A percentile compares a stretch with the other conserved stretches of the same genome.
Evolutionary conservation across 352 stramenopile species (phyloP).

Genomic region (Globisporangium canariense): DNA sequence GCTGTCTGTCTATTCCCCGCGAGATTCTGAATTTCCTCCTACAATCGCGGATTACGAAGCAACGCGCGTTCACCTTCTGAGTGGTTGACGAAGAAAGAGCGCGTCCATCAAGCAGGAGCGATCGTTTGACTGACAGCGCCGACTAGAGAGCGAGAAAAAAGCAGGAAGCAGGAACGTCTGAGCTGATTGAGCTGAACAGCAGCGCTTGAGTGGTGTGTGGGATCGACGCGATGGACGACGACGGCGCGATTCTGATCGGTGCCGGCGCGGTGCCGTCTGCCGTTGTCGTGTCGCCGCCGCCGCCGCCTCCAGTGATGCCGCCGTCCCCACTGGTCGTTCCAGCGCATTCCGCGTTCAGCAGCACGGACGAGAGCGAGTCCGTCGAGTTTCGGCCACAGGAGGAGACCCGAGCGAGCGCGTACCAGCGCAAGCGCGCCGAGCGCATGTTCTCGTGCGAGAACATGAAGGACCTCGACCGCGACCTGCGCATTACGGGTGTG

Average conservation of each 20-base stretch:
- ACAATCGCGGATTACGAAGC: neutral
- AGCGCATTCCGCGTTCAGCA: neutral
- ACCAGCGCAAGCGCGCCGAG: slow-evolving; percentile 18
- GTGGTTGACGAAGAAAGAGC: neutral
- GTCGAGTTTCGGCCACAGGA: neutral
- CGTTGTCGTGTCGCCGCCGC: slow-evolving; percentile 5
- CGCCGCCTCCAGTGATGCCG: neutral
- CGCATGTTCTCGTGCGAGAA: slow-evolving; percentile 22
- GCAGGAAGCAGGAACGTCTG: too few relatives aligned
- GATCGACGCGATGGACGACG: slow-evolving; percentile 1
- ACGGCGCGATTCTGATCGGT: neutral
- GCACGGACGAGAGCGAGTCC: neutral
- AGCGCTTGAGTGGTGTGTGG: neutral
- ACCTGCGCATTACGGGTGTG: slow-evolving; percentile 71
- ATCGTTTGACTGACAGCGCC: too few relatives aligned
- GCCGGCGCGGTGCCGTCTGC: neutral
- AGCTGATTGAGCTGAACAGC: neutral
- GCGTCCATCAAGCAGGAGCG: too few relatives aligned
- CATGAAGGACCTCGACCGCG: slow-evolving; percentile 36
- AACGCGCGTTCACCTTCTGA: neutral
- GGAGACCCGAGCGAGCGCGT: slow-evolving; percentile 5
- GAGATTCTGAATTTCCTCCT: neutral
- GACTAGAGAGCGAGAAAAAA: too few relatives aligned
- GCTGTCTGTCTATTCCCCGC: neutral
- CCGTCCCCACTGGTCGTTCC: neutral